Evolutionary conservation across 257 asterid species (phyloP).

Genomic region (Nicotiana noctiflora): DNA sequence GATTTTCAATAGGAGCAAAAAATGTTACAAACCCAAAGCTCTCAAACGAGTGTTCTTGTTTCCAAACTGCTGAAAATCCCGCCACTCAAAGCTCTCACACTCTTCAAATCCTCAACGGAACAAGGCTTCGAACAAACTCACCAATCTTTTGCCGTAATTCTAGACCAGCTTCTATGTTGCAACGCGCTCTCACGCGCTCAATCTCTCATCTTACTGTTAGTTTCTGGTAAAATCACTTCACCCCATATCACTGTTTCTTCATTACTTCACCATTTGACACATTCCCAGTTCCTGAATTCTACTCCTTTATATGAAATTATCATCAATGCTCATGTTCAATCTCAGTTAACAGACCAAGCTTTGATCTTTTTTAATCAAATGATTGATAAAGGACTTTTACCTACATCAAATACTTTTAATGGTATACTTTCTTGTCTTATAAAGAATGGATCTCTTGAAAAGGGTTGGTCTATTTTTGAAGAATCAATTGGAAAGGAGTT

Average conservation of each 20-base stretch:
- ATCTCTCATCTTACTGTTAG: conserved; percentile 36
- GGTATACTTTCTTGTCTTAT: conserved; percentile 35
- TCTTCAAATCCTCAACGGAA: conserved; percentile 37
- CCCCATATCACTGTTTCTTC: conserved; percentile 43
- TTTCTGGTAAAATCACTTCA: conserved; percentile 47
- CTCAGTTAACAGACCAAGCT: conserved; percentile 34
- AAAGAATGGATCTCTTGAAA: conserved; percentile 22
- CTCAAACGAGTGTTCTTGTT: conserved; percentile 18
- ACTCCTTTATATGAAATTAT: conserved; percentile 44
- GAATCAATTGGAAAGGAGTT: conserved; percentile 27
- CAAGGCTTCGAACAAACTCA: conserved; percentile 42
- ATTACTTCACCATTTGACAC: conserved; percentile 34
- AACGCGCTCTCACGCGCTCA: conserved; percentile 37
- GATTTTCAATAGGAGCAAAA: background rate
- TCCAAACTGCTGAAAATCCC: conserved; percentile 55
- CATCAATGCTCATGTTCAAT: conserved; percentile 41
- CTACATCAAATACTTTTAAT: conserved; percentile 44
- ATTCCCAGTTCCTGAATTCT: conserved; percentile 11
- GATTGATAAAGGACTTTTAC: conserved; percentile 37
- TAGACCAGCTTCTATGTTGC: conserved; percentile 45
- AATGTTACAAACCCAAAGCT: background rate
- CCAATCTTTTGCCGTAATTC: conserved; percentile 39
- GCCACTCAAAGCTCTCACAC: conserved; percentile 46
- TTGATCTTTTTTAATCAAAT: conserved; percentile 35
- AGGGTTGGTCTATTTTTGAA: conserved; percentile 40